phyloP scores from a whole-genome alignment of 2,329 filamentous ascomycete genomes.

The Teratosphaeria zuluensis region DNA sequence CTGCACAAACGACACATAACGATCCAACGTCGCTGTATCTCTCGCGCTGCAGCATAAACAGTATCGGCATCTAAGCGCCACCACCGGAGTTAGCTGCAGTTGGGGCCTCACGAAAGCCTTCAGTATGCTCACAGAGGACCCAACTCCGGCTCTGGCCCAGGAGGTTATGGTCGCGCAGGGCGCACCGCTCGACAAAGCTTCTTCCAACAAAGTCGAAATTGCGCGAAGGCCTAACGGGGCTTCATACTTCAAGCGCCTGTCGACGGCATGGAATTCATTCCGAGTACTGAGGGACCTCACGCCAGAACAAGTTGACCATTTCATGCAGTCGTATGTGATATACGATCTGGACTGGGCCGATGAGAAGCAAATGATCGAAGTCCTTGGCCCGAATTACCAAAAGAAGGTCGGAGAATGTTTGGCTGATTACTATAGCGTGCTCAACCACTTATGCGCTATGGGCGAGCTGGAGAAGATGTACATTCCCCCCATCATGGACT shows the following conservation, averaged over 20 bases:
- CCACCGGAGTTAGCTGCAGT: not conserved
- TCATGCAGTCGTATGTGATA: slow-evolving; percentile 22
- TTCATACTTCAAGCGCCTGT: slow-evolving; percentile 5
- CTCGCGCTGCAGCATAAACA: not conserved
- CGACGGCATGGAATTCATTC: slow-evolving; percentile 19
- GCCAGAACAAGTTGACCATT: slow-evolving; percentile 17
- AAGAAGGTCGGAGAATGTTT: slow-evolving; percentile 18
- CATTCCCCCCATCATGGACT: slow-evolving; percentile 20
- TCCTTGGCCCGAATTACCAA: slow-evolving; percentile 18
- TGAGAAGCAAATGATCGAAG: slow-evolving; percentile 18
- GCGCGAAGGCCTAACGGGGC: not conserved
- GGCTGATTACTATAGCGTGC: slow-evolving; percentile 20
- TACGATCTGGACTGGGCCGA: slow-evolving; percentile 22
- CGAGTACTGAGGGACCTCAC: slow-evolving; percentile 15
- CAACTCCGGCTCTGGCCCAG: not conserved
- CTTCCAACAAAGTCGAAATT: not conserved
- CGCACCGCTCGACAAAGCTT: not conserved
- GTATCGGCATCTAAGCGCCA: not conserved
- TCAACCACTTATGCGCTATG: slow-evolving; percentile 23
- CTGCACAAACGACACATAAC: not conserved
- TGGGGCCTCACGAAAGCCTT: not conserved
- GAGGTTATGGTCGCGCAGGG: not conserved
- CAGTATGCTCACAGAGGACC: not conserved
- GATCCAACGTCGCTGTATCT: not conserved
- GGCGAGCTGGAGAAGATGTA: slow-evolving; percentile 24